Percentiles rank a stretch among this genome's conserved stretches.
Evolutionary conservation across 1,284 basidiomycete genomes (phyloP).

Genomic region (Cryptococcus sp.): DNA sequence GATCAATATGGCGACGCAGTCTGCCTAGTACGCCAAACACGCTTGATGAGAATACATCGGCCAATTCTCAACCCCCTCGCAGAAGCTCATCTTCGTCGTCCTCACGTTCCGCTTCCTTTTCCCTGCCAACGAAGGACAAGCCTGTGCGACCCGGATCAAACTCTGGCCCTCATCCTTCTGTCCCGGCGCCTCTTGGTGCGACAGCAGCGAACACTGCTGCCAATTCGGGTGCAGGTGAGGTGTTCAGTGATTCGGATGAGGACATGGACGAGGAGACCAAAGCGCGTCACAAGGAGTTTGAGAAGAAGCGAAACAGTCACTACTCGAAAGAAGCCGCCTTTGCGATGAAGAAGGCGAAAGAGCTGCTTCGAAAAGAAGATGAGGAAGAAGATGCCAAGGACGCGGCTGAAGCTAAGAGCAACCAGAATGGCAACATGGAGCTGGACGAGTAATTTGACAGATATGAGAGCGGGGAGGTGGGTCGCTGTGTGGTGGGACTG

Average conservation of each 20-base stretch:
- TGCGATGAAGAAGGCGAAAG: slow-evolving; percentile 69
- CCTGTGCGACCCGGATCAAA: slow-evolving; percentile 44
- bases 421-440: slow-evolving; percentile 13
- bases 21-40: slow-evolving; percentile 18
- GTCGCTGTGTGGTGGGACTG: too few species aligned
- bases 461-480: too few species aligned
- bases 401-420: background rate
- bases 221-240: slow-evolving; percentile 41
- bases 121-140: slow-evolving; percentile 49
- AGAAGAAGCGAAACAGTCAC: slow-evolving; percentile 76
- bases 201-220: slow-evolving; percentile 50
- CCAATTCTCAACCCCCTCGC: slow-evolving; percentile 59
- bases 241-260: slow-evolving; percentile 63
- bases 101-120: slow-evolving; percentile 77
- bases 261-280: slow-evolving; percentile 88
- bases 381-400: slow-evolving; percentile 24
- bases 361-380: slow-evolving; percentile 41
- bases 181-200: slow-evolving; percentile 24
- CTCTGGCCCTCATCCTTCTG: slow-evolving; percentile 61
- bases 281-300: slow-evolving; percentile 78
- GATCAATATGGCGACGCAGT: slow-evolving; percentile 5
- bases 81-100: slow-evolving; percentile 71
- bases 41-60: slow-evolving; percentile 18
- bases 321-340: slow-evolving; percentile 85
- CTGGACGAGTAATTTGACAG: slow-evolving; percentile 3